Conservation (phyloP, 805 yeast species). For the Metschnikowia rubicola region DNA sequence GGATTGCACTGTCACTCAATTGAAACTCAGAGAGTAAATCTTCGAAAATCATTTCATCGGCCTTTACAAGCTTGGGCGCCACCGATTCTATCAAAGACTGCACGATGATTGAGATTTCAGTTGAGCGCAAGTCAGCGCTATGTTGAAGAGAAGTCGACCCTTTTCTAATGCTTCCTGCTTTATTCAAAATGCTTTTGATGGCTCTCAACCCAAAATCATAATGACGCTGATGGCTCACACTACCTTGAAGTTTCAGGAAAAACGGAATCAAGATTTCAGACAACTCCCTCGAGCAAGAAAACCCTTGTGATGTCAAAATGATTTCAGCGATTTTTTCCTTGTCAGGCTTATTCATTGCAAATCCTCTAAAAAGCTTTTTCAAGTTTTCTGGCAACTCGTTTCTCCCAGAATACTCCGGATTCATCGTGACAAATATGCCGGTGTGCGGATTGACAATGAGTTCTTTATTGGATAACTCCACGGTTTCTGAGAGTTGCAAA, state of each 20-base stretch:
- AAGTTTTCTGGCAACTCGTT: constrained; percentile 80
- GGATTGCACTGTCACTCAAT: constrained; percentile 18
- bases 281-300: constrained; percentile 42
- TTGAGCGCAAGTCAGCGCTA: not conserved
- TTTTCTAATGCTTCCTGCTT: constrained; percentile 42
- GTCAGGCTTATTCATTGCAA: constrained; percentile 75
- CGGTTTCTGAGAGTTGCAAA: constrained; percentile 24
- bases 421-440: constrained; percentile 86
- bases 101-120: constrained; percentile 5
- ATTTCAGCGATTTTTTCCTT: constrained; percentile 64
- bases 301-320: constrained; percentile 71
- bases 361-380: constrained; percentile 70
- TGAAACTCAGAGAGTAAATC: constrained; percentile 2
- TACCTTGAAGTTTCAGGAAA: constrained; percentile 42
- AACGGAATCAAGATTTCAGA: constrained; percentile 53
- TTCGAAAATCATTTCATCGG: constrained; percentile 45
- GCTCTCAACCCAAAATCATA: constrained; percentile 91
- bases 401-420: constrained; percentile 85
- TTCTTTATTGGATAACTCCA: constrained; percentile 43
- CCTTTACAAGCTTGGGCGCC: constrained; percentile 59
- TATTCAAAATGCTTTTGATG: constrained; percentile 60
- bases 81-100: constrained; percentile 58
- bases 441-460: constrained; percentile 44
- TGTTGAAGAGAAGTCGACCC: not conserved
- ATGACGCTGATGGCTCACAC: constrained; percentile 57